A percentile compares a stretch with the other conserved stretches of the same genome.
These are phyloP conservation scores for Ricinus communis DNA, from an alignment of 345 rosid species.

Conservation along the genomic window DNA sequence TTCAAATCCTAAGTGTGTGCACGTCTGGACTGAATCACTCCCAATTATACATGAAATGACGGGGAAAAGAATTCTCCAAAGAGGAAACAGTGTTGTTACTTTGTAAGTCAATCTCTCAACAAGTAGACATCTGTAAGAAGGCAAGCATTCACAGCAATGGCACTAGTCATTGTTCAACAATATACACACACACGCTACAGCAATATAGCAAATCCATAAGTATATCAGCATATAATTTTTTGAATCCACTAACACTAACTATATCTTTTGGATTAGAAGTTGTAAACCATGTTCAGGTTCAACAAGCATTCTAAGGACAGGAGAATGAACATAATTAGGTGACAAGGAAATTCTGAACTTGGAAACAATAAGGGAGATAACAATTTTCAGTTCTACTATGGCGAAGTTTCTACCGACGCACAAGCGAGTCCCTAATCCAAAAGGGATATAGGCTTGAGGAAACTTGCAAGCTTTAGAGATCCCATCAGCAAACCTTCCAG, in stretches of 20 bases:
- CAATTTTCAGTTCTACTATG: conserved; percentile 28
- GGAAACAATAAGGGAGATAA: conserved; percentile 28
- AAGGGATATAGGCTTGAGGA: conserved; percentile 35
- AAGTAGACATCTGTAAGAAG: too few species aligned
- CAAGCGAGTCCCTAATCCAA: conserved; percentile 30
- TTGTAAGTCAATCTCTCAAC: too few species aligned
- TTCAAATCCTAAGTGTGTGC: too few species aligned
- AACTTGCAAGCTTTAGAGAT: conserved; percentile 34
- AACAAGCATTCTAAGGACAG: conserved; percentile 59
- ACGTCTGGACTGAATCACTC: too few species aligned
- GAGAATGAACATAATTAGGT: conserved; percentile 39
- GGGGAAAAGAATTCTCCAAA: too few species aligned
- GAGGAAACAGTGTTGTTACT: too few species aligned
- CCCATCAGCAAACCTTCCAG: conserved; percentile 25
- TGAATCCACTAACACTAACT: background rate
- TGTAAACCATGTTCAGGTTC: conserved; percentile 70
- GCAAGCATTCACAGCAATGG: too few species aligned
- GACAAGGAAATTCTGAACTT: conserved; percentile 30
- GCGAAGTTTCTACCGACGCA: conserved; percentile 35
- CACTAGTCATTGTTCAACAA: too few species aligned
- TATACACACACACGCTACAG: too few species aligned
- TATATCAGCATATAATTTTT: too few species aligned
- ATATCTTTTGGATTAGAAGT: conserved; percentile 37
- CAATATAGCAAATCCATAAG: too few species aligned
- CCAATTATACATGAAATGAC: too few species aligned